phyloP scores from a whole-genome alignment of 2,329 filamentous ascomycete genomes.

The Fusarium sp. region DNA sequence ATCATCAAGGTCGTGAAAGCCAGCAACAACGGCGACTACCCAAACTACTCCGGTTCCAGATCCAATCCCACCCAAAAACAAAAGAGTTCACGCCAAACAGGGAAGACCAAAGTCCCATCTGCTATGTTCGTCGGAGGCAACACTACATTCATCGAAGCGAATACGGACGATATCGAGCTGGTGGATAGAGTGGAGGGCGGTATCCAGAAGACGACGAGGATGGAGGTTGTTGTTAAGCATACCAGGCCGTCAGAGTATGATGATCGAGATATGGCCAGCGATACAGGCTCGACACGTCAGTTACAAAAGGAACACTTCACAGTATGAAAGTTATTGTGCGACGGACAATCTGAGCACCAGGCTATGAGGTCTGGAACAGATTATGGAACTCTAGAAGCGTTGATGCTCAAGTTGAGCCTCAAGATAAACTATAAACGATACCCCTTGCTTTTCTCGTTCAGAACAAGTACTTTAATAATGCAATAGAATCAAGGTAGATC shows the following conservation, averaged over 20 bases:
- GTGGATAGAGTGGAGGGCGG: slow-evolving; percentile 24
- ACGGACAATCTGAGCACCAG: too few relatives aligned
- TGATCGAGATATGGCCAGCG: slow-evolving; percentile 41
- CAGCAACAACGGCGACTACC: slow-evolving; percentile 39
- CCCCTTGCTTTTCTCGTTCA: slow-evolving; percentile 9
- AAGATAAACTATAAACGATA: slow-evolving; percentile 15
- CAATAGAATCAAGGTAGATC: rapidly evolving
- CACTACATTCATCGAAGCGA: slow-evolving; percentile 43
- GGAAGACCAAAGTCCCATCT: slow-evolving; percentile 20
- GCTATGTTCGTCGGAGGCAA: slow-evolving; percentile 46
- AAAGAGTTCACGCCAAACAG: slow-evolving; percentile 30
- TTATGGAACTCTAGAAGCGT: neutral
- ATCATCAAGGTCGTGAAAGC: slow-evolving; percentile 57
- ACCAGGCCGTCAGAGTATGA: slow-evolving; percentile 37
- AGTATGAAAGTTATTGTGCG: slow-evolving; percentile 16
- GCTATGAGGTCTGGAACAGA: too few relatives aligned
- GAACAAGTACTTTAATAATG: neutral
- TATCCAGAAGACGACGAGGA: slow-evolving; percentile 48
- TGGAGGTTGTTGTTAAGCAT: slow-evolving; percentile 43
- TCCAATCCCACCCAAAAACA: slow-evolving; percentile 29
- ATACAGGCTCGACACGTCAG: slow-evolving; percentile 41
- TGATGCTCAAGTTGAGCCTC: neutral
- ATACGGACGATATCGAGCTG: slow-evolving; percentile 41
- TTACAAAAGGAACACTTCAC: slow-evolving; percentile 42
- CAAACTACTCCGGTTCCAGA: slow-evolving; percentile 43